Percentiles rank a stretch among this genome's conserved stretches.
Conservation (phyloP, 208 protist genomes). For the Baffinella frigidus region DNA sequence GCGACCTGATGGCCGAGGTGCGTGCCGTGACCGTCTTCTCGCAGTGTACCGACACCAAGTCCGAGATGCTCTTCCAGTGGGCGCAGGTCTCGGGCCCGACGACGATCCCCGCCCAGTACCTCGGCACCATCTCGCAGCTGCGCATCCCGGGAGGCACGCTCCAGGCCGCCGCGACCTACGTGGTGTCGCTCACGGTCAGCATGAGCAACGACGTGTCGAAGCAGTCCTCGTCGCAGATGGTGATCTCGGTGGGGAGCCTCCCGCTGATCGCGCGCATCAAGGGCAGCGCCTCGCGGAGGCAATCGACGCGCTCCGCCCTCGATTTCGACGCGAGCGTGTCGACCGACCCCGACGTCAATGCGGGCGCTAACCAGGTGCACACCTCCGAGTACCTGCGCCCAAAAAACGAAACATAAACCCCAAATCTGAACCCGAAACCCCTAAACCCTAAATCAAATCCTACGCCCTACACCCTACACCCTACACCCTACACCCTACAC, state of each 20-base stretch:
- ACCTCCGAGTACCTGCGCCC: too few species aligned
- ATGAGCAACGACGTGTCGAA: not conserved
- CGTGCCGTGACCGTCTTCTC: not conserved
- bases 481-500: too few species aligned
- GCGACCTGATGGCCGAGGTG: not conserved
- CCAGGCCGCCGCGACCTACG: not conserved
- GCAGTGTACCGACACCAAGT: not conserved
- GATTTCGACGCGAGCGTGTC: not conserved
- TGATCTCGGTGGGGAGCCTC: not conserved
- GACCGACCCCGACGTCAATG: not conserved
- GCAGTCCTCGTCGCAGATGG: not conserved
- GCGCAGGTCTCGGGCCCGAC: not conserved
- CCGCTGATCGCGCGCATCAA: not conserved
- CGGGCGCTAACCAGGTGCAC: too few species aligned
- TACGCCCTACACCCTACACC: too few species aligned
- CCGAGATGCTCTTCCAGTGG: not conserved
- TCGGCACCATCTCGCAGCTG: not conserved
- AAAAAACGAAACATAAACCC: too few species aligned
- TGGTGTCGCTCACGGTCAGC: not conserved
- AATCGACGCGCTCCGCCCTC: not conserved
- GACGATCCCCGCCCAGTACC: not conserved
- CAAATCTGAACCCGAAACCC: too few species aligned
- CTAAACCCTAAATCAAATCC: too few species aligned
- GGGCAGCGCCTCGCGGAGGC: not conserved
- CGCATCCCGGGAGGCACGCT: not conserved